A percentile compares a stretch with the other conserved stretches of the same genome.
Evolutionary conservation across 2,329 filamentous ascomycete genomes (phyloP).

Genomic region (Colletotrichum sp.): DNA sequence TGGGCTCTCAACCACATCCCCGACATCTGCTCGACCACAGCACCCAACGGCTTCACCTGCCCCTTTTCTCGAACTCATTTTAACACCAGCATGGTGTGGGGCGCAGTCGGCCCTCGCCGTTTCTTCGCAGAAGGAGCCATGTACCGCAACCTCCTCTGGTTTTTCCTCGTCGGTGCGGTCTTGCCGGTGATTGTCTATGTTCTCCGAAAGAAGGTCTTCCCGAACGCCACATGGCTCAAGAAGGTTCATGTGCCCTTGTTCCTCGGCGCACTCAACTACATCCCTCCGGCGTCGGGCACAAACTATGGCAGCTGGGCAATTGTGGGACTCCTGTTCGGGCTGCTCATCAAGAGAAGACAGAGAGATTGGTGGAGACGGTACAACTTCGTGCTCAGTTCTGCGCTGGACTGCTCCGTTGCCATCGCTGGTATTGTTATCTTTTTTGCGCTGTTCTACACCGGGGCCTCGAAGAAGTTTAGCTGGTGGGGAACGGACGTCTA

Average conservation of each 20-base stretch:
- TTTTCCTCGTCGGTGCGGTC: slow-evolving; percentile 57
- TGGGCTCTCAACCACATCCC: slow-evolving; percentile 50
- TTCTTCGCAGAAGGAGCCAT: slow-evolving; percentile 58
- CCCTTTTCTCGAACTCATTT: slow-evolving; percentile 46
- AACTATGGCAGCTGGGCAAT: slow-evolving; percentile 37
- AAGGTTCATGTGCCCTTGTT: slow-evolving; percentile 35
- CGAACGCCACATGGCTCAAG: slow-evolving; percentile 17
- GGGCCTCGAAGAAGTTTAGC: slow-evolving; percentile 26
- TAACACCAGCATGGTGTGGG: slow-evolving; percentile 61
- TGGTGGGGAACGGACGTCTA: slow-evolving; percentile 36
- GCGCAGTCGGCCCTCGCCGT: slow-evolving; percentile 58
- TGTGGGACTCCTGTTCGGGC: slow-evolving; percentile 32
- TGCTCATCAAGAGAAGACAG: slow-evolving; percentile 27
- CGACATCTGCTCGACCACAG: slow-evolving; percentile 49
- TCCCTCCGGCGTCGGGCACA: slow-evolving; percentile 35
- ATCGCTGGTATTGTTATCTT: slow-evolving; percentile 38
- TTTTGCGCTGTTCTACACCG: slow-evolving; percentile 36
- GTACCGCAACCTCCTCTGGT: slow-evolving; percentile 56
- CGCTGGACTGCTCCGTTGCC: slow-evolving; percentile 34
- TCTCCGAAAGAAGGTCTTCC: slow-evolving; percentile 24
- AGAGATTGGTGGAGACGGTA: slow-evolving; percentile 34
- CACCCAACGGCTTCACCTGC: slow-evolving; percentile 51
- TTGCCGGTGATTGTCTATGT: slow-evolving; percentile 53
- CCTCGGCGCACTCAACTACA: slow-evolving; percentile 34
- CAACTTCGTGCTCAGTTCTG: slow-evolving; percentile 36